These are phyloP conservation scores for Lasiodiplodia theobromae DNA, from an alignment of 2,329 filamentous ascomycete genomes.

Conservation along the genomic window DNA sequence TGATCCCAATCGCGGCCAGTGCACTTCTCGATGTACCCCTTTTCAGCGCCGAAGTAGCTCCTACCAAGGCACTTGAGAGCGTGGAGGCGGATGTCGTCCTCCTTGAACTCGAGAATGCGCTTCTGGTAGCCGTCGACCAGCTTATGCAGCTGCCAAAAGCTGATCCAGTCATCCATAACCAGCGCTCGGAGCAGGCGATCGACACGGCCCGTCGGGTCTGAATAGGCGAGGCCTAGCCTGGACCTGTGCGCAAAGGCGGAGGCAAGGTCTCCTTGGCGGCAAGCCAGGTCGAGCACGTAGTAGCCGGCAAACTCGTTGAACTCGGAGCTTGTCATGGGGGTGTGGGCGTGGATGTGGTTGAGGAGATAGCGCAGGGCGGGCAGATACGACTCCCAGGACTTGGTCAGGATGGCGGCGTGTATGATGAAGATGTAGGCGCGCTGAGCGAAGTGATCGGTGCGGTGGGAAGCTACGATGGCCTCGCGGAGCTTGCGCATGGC, in stretches of 20 bases:
- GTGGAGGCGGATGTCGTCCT: slow-evolving; percentile 74
- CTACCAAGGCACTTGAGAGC: slow-evolving; percentile 86
- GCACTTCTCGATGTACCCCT: slow-evolving; percentile 71
- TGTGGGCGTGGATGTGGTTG: slow-evolving; percentile 70
- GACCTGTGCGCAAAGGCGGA: slow-evolving; percentile 75
- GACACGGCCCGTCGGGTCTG: slow-evolving; percentile 56
- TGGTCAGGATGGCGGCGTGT: slow-evolving; percentile 79
- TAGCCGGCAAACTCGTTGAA: slow-evolving; percentile 81
- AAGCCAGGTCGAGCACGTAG: slow-evolving; percentile 85
- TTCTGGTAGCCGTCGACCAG: slow-evolving; percentile 82
- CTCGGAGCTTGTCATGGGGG: slow-evolving; percentile 74
- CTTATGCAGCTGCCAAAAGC: slow-evolving; percentile 74
- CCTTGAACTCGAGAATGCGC: slow-evolving; percentile 81
- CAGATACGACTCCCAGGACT: slow-evolving; percentile 87
- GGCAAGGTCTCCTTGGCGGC: slow-evolving; percentile 76
- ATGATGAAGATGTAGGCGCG: slow-evolving; percentile 92
- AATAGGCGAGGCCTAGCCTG: slow-evolving; percentile 37
- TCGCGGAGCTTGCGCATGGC: slow-evolving; percentile 92
- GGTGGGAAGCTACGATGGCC: slow-evolving; percentile 79
- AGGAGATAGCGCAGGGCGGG: slow-evolving; percentile 85
- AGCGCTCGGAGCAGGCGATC: slow-evolving; percentile 73
- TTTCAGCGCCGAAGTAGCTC: slow-evolving; percentile 78
- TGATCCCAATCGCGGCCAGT: slow-evolving; percentile 75
- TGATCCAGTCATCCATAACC: slow-evolving; percentile 81
- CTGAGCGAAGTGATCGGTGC: slow-evolving; percentile 81